phyloP scores from a whole-genome alignment of 495 filamentous ascomycete species.

The Ascodesmis nigricans region DNA sequence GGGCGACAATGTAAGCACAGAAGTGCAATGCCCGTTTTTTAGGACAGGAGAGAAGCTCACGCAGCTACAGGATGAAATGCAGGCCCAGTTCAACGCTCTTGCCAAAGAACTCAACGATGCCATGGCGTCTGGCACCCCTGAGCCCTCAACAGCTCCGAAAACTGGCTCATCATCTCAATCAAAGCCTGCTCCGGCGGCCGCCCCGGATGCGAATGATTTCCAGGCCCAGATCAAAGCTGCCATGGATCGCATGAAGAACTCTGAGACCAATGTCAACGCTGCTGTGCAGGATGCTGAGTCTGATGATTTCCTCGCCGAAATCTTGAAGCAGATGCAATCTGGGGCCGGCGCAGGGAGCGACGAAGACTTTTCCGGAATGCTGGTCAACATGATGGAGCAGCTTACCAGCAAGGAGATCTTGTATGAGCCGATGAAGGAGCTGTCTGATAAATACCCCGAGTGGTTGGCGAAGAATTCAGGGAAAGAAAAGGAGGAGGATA shows the following conservation, averaged over 20 bases:
- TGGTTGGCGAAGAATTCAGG: constrained; percentile 66
- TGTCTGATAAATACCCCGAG: constrained; percentile 67
- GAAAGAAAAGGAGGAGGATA: constrained; percentile 41
- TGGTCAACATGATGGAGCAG: constrained; percentile 96
- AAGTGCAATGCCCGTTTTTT: too few species aligned
- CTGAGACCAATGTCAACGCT: constrained; percentile 60
- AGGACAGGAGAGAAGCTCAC: constrained; percentile 4
- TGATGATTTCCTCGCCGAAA: constrained; percentile 63
- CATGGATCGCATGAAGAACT: constrained; percentile 83
- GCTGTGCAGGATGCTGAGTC: constrained; percentile 40
- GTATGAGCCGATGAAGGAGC: constrained; percentile 96
- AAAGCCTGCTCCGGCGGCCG: constrained; percentile 12
- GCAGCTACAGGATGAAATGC: constrained; percentile 41
- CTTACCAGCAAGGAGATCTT: constrained; percentile 94
- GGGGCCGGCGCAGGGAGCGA: constrained; percentile 42
- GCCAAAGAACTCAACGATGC: constrained; percentile 51
- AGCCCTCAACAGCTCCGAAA: background rate
- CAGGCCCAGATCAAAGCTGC: constrained; percentile 76
- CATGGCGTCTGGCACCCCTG: constrained; percentile 7
- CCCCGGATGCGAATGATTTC: constrained; percentile 28
- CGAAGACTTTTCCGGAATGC: constrained; percentile 76
- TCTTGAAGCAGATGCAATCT: constrained; percentile 63
- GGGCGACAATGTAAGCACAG: constrained; percentile 34
- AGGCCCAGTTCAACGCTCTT: constrained; percentile 66
- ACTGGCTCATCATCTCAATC: constrained; percentile 12